Evolutionary conservation across 73 alveolate species (phyloP).

Genomic region (Paramecium octaurelia): DNA sequence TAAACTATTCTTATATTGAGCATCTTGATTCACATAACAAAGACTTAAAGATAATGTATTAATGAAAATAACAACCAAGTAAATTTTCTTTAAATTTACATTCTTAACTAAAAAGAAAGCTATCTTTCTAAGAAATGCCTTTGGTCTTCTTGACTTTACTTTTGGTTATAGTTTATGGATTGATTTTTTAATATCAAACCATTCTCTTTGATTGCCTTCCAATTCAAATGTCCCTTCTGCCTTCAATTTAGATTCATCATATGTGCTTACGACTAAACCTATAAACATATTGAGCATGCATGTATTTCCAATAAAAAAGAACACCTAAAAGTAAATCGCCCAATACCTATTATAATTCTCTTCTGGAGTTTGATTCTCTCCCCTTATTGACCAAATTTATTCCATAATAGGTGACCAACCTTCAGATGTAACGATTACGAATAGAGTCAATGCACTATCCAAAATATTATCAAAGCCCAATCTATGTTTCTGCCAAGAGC

Average conservation of each 20-base stretch:
- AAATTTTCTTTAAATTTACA: neutral
- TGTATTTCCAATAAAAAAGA: constrained; percentile 52
- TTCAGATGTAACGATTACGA: constrained; percentile 35
- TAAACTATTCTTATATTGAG: neutral
- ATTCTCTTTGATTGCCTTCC: constrained; percentile 50
- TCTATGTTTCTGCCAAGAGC: constrained; percentile 51
- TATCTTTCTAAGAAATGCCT: neutral
- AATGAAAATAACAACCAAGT: neutral
- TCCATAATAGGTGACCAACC: constrained; percentile 53
- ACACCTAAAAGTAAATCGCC: constrained; percentile 36
- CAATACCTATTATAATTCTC: constrained; percentile 42
- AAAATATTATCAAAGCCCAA: constrained; percentile 44
- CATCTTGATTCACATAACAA: neutral
- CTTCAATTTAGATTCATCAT: constrained; percentile 28
- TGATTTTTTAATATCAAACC: constrained; percentile 29
- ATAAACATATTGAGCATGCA: constrained; percentile 64
- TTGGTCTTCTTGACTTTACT: constrained; percentile 20
- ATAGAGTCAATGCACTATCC: neutral
- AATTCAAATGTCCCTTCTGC: constrained; percentile 9
- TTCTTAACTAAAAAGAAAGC: neutral
- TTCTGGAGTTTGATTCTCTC: neutral
- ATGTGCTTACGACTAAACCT: constrained; percentile 52
- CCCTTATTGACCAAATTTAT: neutral
- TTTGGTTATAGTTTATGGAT: constrained; percentile 39
- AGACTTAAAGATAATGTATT: neutral